Percentiles rank a stretch among this genome's conserved stretches.
phyloP scores from a whole-genome alignment of 2,329 filamentous ascomycete genomes.

The Pseudogymnoascus sp. region DNA sequence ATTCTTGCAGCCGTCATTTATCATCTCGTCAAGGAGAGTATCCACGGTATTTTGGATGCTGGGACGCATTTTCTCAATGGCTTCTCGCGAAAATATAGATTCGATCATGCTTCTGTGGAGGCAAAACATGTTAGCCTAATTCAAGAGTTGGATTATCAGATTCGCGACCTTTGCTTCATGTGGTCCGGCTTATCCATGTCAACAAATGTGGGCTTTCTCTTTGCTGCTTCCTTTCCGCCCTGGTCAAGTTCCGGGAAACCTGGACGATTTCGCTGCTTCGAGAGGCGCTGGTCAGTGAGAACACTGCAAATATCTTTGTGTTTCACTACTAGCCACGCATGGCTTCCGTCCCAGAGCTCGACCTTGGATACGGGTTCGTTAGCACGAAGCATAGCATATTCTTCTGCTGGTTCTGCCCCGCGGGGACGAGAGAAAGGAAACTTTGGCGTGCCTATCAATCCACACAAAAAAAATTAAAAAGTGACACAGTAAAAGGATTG shows the following conservation, averaged over 20 bases:
- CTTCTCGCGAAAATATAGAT: constrained; percentile 32
- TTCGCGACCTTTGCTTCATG: constrained; percentile 33
- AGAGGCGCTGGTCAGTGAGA: constrained; percentile 37
- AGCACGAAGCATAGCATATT: constrained; percentile 36
- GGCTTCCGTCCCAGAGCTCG: constrained; percentile 38
- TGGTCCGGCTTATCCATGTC: constrained; percentile 43
- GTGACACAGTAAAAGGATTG: not conserved
- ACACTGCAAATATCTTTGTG: constrained; percentile 38
- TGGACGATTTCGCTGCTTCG: constrained; percentile 36
- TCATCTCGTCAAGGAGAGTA: constrained; percentile 33
- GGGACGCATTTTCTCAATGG: constrained; percentile 34
- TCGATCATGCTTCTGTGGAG: constrained; percentile 36
- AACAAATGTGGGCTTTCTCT: constrained; percentile 41
- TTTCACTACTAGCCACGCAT: constrained; percentile 40
- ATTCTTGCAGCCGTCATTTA: constrained; percentile 28
- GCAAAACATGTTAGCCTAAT: not conserved
- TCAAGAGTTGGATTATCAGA: not conserved
- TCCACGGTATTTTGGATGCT: constrained; percentile 39
- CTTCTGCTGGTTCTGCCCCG: constrained; percentile 34
- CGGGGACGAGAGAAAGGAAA: constrained; percentile 34
- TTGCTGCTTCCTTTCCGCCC: constrained; percentile 39
- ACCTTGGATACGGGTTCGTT: constrained; percentile 36
- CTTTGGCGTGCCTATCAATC: constrained; percentile 16
- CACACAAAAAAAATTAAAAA: not conserved
- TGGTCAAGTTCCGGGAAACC: constrained; percentile 40